phyloP scores from a whole-genome alignment of 441 rosid genomes.

The Arabidopsis lyrata region DNA sequence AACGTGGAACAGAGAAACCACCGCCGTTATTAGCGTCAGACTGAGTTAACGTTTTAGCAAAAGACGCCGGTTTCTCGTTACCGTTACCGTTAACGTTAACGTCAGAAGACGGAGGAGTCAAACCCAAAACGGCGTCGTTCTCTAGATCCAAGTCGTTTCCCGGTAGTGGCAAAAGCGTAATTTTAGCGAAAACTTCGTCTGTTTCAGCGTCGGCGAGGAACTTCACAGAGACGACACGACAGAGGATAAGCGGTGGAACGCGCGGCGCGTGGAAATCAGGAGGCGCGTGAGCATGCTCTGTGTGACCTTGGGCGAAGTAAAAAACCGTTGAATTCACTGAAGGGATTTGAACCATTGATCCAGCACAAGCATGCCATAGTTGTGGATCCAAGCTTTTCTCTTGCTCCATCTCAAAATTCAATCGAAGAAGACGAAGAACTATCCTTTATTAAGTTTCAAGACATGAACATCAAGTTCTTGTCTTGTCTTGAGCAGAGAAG shows the following conservation, averaged over 20 bases:
- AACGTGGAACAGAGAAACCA: conserved; percentile 96
- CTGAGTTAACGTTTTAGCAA: conserved; percentile 93
- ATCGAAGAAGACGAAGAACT: not conserved
- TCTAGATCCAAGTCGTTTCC: conserved; percentile 48
- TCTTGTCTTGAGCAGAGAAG: conserved; percentile 11
- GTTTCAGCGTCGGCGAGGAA: conserved; percentile 69
- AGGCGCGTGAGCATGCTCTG: conserved; percentile 58
- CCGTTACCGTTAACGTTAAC: conserved; percentile 45
- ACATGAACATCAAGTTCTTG: conserved; percentile 19
- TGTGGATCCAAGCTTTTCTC: conserved; percentile 89
- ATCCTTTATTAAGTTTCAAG: conserved; percentile 18
- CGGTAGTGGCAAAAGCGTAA: conserved; percentile 54
- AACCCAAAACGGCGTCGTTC: conserved; percentile 51
- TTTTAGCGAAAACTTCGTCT: conserved; percentile 66
- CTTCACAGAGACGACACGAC: conserved; percentile 64
- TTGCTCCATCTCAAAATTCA: conserved; percentile 34
- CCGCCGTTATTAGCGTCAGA: conserved; percentile 99
- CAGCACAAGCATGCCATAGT: conserved; percentile 98
- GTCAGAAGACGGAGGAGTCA: conserved; percentile 13
- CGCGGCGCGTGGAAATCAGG: conserved; percentile 56
- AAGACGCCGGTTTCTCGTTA: conserved; percentile 75
- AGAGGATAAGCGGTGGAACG: conserved; percentile 64
- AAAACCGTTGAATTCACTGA: conserved; percentile 69
- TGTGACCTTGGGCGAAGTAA: conserved; percentile 95
- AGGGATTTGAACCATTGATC: conserved; percentile 93